phyloP scores from a whole-genome alignment of 805 yeast species.

The Pichia heedii region DNA sequence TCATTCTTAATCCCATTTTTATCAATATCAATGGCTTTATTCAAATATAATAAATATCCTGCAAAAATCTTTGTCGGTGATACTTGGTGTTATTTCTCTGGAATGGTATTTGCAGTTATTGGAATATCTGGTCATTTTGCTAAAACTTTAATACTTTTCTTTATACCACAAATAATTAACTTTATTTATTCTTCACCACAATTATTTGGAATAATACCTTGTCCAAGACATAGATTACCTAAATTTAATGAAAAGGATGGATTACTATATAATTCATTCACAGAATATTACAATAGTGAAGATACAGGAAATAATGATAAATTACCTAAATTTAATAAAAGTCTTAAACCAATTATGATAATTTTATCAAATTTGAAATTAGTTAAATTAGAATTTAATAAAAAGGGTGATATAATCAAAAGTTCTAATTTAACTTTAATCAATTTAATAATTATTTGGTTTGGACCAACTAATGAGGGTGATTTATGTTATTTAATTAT shows the following conservation, averaged over 20 bases:
- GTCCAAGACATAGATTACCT: conserved; percentile 95
- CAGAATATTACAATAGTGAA: conserved; percentile 26
- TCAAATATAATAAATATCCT: conserved; percentile 82
- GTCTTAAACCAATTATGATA: conserved; percentile 30
- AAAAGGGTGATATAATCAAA: conserved; percentile 24
- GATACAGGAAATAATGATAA: conserved; percentile 20
- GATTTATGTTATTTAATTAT: conserved; percentile 53
- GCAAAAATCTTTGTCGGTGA: conserved; percentile 95
- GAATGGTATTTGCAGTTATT: conserved; percentile 97
- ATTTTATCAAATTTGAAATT: conserved; percentile 42
- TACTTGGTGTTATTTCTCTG: conserved; percentile 95
- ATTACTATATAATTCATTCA: conserved; percentile 63
- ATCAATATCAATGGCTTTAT: conserved; percentile 72
- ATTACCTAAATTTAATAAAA: conserved; percentile 21
- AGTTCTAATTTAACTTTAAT: conserved; percentile 84
- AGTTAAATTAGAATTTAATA: conserved; percentile 31
- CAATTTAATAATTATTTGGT: conserved; percentile 72
- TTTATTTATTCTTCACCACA: conserved; percentile 91
- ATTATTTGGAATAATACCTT: conserved; percentile 73
- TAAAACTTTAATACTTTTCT: conserved; percentile 77
- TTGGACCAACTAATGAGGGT: conserved; percentile 89
- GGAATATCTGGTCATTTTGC: conserved; percentile 96
- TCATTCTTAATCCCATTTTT: conserved; percentile 76
- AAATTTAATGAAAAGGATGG: conserved; percentile 60
- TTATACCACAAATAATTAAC: conserved; percentile 86